Percentiles rank a stretch among this genome's conserved stretches.
These are phyloP conservation scores for Monosporozyma yasuniensis DNA, from an alignment of 805 yeast species.

Conservation along the genomic window DNA sequence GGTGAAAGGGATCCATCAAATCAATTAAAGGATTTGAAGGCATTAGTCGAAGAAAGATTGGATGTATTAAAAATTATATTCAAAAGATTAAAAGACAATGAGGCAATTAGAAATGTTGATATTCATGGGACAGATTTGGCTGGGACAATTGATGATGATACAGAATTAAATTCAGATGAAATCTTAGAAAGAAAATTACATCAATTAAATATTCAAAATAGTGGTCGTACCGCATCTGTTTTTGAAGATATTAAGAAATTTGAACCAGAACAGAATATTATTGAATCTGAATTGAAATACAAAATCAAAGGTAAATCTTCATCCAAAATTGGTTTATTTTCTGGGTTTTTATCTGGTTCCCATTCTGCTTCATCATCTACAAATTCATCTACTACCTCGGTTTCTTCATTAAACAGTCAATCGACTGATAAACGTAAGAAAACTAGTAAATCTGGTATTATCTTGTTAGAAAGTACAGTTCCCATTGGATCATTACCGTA, in stretches of 20 bases:
- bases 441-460: conserved; percentile 19
- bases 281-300: conserved; percentile 15
- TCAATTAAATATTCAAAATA: conserved; percentile 9
- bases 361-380: not conserved
- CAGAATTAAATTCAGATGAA: conserved; percentile 17
- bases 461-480: conserved; percentile 19
- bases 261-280: conserved; percentile 1
- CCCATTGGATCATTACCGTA: conserved; percentile 31
- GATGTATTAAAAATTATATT: conserved; percentile 9
- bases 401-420: not conserved
- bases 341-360: conserved; percentile 1
- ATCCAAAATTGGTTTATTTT: not conserved
- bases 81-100: conserved; percentile 8
- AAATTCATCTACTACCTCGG: not conserved
- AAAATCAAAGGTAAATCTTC: conserved; percentile 6
- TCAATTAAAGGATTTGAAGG: conserved; percentile 10
- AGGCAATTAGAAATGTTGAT: conserved; percentile 11
- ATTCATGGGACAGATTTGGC: conserved; percentile 23
- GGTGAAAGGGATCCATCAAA: conserved; percentile 8
- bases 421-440: not conserved
- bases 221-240: not conserved
- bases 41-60: conserved; percentile 11
- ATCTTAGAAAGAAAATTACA: conserved; percentile 20
- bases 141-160: conserved; percentile 18
- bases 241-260: conserved; percentile 4